A percentile compares a stretch with the other conserved stretches of the same genome.
These are phyloP conservation scores for Penicillium bialowiezense DNA, from an alignment of 495 filamentous ascomycete genomes.

Conservation along the genomic window DNA sequence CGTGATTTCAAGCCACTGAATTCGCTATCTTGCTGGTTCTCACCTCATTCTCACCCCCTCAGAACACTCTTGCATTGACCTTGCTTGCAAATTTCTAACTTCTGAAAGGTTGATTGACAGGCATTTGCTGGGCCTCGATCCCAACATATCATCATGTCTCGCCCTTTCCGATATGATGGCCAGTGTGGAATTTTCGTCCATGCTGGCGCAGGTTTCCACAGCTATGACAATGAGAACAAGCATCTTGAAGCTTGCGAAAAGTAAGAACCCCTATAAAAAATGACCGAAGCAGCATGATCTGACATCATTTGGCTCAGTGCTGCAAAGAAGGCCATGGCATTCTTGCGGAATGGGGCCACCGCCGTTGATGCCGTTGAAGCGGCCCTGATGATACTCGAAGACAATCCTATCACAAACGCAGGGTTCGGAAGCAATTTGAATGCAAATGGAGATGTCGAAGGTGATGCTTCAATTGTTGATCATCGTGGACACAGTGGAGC, in stretches of 20 bases:
- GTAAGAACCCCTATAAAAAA: conserved; percentile 50
- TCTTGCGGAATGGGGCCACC: conserved; percentile 72
- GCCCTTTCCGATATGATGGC: conserved; percentile 35
- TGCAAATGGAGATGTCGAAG: conserved; percentile 86
- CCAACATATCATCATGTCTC: conserved; percentile 23
- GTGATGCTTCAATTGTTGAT: conserved; percentile 90
- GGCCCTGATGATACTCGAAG: conserved; percentile 81
- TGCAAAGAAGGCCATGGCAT: conserved; percentile 70
- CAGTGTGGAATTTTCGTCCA: conserved; percentile 85
- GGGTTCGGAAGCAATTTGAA: conserved; percentile 95
- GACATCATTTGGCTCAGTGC: conserved; percentile 54
- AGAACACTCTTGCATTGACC: too few relatives aligned
- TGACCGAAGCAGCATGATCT: neutral
- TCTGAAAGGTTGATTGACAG: neutral
- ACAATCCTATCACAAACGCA: conserved; percentile 92
- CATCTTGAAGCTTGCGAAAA: conserved; percentile 84
- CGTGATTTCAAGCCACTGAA: too few relatives aligned
- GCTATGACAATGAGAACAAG: conserved; percentile 70
- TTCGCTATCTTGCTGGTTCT: too few relatives aligned
- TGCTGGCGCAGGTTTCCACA: conserved; percentile 95
- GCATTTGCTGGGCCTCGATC: neutral
- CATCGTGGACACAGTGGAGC: conserved; percentile 88
- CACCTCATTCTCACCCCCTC: too few relatives aligned
- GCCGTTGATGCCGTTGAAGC: conserved; percentile 91
- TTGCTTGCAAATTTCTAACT: neutral